Conservation (phyloP, 192 early-diverging fungal genomes). For the Coemansia erecta region DNA sequence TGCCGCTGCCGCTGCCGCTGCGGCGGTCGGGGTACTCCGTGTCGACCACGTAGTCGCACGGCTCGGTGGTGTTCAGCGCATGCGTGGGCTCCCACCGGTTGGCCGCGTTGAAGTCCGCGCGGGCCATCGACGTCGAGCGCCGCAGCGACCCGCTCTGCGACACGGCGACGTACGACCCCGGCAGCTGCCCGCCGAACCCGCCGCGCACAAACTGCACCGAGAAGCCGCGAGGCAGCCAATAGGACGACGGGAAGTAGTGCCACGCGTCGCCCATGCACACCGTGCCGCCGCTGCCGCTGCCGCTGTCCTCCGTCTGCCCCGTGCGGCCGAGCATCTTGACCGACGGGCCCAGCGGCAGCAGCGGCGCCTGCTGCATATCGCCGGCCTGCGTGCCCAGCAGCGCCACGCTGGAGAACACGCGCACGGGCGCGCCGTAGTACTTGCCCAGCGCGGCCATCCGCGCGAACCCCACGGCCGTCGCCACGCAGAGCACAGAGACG, state of each 20-base stretch:
- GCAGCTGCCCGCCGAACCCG: constrained; percentile 75
- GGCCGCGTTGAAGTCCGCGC: constrained; percentile 33
- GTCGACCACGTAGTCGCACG: constrained; percentile 30
- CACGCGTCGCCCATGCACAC: constrained; percentile 94
- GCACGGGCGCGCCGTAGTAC: constrained; percentile 77
- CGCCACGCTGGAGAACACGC: constrained; percentile 57
- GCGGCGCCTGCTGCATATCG: constrained; percentile 18
- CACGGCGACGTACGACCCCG: constrained; percentile 64
- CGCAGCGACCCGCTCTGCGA: constrained; percentile 11
- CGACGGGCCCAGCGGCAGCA: constrained; percentile 27
- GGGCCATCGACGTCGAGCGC: constrained; percentile 15
- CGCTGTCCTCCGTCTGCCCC: too few relatives aligned
- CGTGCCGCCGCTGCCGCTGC: background rate
- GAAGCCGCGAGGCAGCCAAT: constrained; percentile 75
- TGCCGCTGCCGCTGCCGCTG: background rate
- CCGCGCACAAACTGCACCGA: constrained; percentile 68
- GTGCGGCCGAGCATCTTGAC: constrained; percentile 11
- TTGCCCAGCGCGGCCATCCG: constrained; percentile 65
- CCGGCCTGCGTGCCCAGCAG: background rate
- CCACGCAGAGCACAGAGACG: constrained; percentile 47
- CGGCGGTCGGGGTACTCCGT: constrained; percentile 14
- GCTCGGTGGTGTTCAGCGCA: constrained; percentile 1
- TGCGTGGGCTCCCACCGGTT: constrained; percentile 42
- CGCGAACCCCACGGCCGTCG: constrained; percentile 60
- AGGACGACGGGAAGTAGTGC: constrained; percentile 92